Conservation (phyloP, 1,284 basidiomycete genomes). For the Microbotryum saponariae region DNA sequence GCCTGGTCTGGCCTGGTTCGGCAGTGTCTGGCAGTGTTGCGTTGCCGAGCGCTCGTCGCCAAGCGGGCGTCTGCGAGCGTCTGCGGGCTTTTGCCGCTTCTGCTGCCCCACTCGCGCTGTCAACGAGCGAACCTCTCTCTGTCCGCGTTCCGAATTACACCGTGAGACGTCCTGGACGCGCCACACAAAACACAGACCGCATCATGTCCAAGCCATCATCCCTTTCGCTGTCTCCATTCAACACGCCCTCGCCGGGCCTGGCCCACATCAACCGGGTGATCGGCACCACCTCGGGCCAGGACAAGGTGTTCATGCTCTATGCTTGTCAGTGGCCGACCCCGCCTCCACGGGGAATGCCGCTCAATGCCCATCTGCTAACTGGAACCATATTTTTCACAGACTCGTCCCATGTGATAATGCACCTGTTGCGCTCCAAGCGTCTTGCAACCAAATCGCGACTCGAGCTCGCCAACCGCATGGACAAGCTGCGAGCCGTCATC, state of each 20-base stretch:
- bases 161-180: too few relatives aligned
- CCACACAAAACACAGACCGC: background rate
- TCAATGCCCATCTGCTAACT: background rate
- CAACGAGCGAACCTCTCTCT: too few relatives aligned
- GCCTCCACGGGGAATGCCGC: too few relatives aligned
- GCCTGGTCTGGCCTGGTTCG: too few relatives aligned
- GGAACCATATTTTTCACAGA: slow-evolving; percentile 1
- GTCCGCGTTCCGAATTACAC: too few relatives aligned
- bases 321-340: slow-evolving; percentile 7
- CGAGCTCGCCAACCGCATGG: slow-evolving; percentile 26
- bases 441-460: slow-evolving; percentile 17
- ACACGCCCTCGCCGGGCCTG: slow-evolving; percentile 16
- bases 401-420: slow-evolving; percentile 16
- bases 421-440: slow-evolving; percentile 17
- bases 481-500: slow-evolving; percentile 27
- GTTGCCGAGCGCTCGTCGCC: too few relatives aligned
- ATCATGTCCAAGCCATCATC: background rate
- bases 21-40: too few relatives aligned
- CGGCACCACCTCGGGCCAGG: slow-evolving; percentile 25
- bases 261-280: slow-evolving; percentile 31
- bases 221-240: slow-evolving; percentile 28
- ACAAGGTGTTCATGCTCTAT: slow-evolving; percentile 35
- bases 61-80: too few relatives aligned
- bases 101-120: too few relatives aligned
- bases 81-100: too few relatives aligned